These are phyloP conservation scores for Diospyros kaki DNA, from an alignment of 148 eudicot genomes.

Conservation along the genomic window DNA sequence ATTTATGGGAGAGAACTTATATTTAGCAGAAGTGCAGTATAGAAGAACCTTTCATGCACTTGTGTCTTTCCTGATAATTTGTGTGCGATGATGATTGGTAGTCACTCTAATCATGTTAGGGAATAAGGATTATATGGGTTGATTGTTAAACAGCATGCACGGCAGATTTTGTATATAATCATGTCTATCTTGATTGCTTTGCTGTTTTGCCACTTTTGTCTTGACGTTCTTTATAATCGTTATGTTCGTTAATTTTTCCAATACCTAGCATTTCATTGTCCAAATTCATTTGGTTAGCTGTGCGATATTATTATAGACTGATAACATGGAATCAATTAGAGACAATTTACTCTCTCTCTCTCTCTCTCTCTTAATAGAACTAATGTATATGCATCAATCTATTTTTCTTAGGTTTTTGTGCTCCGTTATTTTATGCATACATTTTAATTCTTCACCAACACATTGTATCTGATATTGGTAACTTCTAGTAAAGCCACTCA, in stretches of 20 bases:
- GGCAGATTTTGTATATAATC: not conserved
- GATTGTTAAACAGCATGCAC: too few relatives aligned
- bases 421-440: not conserved
- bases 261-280: not conserved
- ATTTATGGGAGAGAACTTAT: not conserved
- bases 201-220: not conserved
- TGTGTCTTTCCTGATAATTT: not conserved
- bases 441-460: too few relatives aligned
- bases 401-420: not conserved
- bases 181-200: not conserved
- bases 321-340: not conserved
- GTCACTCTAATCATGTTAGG: not conserved
- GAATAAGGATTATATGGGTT: too few relatives aligned
- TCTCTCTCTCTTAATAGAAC: not conserved
- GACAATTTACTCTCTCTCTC: not conserved
- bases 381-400: not conserved
- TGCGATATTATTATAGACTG: not conserved
- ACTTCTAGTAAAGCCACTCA: not conserved
- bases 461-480: not conserved
- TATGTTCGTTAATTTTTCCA: not conserved
- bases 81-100: too few relatives aligned
- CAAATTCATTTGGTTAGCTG: not conserved
- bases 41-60: not conserved
- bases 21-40: not conserved
- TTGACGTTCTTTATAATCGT: not conserved